phyloP scores from a whole-genome alignment of 2,329 filamentous ascomycete species.

The Macroventuria anomochaeta region DNA sequence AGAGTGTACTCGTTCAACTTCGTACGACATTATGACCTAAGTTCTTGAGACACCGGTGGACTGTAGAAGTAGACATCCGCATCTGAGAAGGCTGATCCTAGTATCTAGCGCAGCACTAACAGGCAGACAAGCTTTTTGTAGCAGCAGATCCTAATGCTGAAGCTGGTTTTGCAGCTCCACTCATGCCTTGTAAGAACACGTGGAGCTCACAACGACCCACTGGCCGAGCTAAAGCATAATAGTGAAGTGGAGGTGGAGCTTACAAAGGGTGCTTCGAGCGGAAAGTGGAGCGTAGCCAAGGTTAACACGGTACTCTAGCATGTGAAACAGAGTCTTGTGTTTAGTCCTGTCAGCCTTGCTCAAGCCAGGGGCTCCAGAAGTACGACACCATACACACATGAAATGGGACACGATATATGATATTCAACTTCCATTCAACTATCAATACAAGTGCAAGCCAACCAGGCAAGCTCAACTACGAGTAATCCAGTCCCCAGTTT shows the following conservation, averaged over 20 bases:
- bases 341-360: not conserved
- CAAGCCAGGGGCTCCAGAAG: not conserved
- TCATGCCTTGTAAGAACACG: not conserved
- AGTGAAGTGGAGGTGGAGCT: not conserved
- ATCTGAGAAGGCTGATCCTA: no score
- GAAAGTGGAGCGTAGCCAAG: not conserved
- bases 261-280: not conserved
- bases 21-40: no score
- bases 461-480: not conserved
- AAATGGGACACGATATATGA: not conserved
- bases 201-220: not conserved
- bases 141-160: no score
- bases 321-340: not conserved
- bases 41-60: no score
- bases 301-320: not conserved
- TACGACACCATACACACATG: not conserved
- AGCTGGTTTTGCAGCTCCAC: not conserved
- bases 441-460: constrained; percentile 4
- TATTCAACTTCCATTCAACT: not conserved
- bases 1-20: no score
- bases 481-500: not conserved
- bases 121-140: not conserved
- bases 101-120: not conserved
- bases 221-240: not conserved
- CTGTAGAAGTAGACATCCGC: no score